Percentiles rank a stretch among this genome's conserved stretches.
phyloP scores from a whole-genome alignment of 306 rosid species.

The Sphenostylis stenocarpa region DNA sequence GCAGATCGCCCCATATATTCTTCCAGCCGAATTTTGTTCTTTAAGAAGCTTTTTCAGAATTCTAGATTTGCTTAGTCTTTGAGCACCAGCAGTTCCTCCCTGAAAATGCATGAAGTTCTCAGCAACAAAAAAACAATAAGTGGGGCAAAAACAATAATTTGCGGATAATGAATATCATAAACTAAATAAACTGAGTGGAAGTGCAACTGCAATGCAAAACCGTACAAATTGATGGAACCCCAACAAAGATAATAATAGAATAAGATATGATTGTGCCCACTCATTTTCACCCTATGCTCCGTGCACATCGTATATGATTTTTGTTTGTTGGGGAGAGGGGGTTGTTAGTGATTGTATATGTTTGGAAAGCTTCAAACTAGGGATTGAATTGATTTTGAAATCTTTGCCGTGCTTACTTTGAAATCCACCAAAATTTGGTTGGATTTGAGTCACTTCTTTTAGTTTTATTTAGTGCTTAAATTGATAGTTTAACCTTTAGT shows the following conservation, averaged over 20 bases:
- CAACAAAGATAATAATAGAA: neutral
- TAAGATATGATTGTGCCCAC: neutral
- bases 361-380: neutral
- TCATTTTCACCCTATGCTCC: constrained; percentile 20
- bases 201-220: neutral
- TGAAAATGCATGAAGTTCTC: constrained; percentile 34
- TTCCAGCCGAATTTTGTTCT: constrained; percentile 70
- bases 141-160: constrained; percentile 8
- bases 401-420: neutral
- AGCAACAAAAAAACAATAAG: constrained; percentile 13
- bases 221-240: neutral
- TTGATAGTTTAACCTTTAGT: neutral
- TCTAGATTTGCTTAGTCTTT: constrained; percentile 70
- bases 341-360: neutral
- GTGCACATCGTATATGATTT: neutral
- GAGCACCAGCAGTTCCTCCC: constrained; percentile 73
- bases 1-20: constrained; percentile 74
- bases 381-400: constrained; percentile 16
- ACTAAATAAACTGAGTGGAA: neutral
- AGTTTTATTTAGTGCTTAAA: neutral
- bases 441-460: neutral
- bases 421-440: constrained; percentile 17
- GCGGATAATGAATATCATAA: constrained; percentile 16
- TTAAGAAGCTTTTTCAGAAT: constrained; percentile 78
- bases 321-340: neutral